A percentile compares a stretch with the other conserved stretches of the same genome.
Conservation (phyloP, 2,329 filamentous ascomycete genomes). For the Fusarium xyrophilum region DNA sequence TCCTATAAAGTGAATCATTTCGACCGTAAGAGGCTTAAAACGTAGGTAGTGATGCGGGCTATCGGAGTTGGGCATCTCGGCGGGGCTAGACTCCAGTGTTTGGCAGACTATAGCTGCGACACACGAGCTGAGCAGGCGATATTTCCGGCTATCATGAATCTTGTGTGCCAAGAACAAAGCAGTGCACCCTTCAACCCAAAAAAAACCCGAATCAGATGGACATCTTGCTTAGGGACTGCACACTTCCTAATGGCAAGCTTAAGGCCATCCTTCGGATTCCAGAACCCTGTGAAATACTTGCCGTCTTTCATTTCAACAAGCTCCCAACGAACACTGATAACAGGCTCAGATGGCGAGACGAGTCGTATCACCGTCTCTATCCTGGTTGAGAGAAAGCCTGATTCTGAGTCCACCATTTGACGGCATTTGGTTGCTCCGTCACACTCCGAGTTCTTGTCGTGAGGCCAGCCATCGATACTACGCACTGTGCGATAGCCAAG, state of each 20-base stretch:
- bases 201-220: background rate
- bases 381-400: fast-evolving
- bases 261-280: fast-evolving
- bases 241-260: background rate
- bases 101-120: background rate
- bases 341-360: fast-evolving
- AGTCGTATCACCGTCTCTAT: fast-evolving
- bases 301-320: fast-evolving
- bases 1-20: fast-evolving
- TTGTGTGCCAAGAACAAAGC: fast-evolving
- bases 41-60: fast-evolving
- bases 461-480: background rate
- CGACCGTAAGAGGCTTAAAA: background rate
- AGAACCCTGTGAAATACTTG: background rate
- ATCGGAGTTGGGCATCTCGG: fast-evolving
- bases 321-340: fast-evolving
- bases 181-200: background rate
- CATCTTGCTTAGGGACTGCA: fast-evolving
- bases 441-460: fast-evolving
- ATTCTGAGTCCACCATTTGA: background rate
- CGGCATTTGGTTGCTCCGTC: fast-evolving
- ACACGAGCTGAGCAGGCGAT: fast-evolving
- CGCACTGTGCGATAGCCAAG: fast-evolving
- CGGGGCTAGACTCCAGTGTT: fast-evolving
- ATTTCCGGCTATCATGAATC: fast-evolving